These are phyloP conservation scores for Clavulina sp. DNA, from an alignment of 768 basidiomycete species.

Conservation along the genomic window DNA sequence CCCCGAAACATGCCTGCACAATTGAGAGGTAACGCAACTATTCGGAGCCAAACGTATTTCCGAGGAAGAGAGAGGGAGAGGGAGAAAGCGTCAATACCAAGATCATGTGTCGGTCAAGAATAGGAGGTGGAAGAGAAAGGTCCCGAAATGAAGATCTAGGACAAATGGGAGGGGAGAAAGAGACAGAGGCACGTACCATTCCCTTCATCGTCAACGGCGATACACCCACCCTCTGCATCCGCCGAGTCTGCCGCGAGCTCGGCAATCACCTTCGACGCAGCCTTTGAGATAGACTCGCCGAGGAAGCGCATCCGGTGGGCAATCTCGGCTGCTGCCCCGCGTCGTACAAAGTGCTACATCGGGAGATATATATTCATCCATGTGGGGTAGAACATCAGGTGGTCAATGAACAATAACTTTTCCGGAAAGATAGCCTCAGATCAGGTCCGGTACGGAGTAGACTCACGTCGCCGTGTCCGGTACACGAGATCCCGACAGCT, in stretches of 20 bases:
- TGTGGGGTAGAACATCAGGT: no score
- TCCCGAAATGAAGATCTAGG: no score
- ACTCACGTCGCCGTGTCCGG: constrained; percentile 64
- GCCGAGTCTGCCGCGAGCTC: constrained; percentile 35
- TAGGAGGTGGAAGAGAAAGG: no score
- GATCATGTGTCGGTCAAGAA: not conserved
- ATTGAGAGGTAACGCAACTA: constrained; percentile 60
- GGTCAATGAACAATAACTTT: no score
- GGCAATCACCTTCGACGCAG: constrained; percentile 37
- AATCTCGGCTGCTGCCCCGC: constrained; percentile 45
- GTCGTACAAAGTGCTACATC: constrained; percentile 71
- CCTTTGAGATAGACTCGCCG: constrained; percentile 36
- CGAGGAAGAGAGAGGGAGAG: no score
- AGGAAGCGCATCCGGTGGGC: constrained; percentile 47
- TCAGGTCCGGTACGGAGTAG: no score
- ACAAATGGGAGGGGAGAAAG: no score
- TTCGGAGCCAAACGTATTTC: no score
- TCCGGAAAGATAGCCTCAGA: no score
- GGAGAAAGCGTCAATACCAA: not conserved
- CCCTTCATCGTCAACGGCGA: constrained; percentile 52
- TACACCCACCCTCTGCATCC: constrained; percentile 60
- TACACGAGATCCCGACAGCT: constrained; percentile 64
- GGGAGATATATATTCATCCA: no score
- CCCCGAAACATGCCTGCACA: constrained; percentile 74
- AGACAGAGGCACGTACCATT: constrained; percentile 36